phyloP scores from a whole-genome alignment of 768 basidiomycete genomes.

The Boletus vermiculosoides region DNA sequence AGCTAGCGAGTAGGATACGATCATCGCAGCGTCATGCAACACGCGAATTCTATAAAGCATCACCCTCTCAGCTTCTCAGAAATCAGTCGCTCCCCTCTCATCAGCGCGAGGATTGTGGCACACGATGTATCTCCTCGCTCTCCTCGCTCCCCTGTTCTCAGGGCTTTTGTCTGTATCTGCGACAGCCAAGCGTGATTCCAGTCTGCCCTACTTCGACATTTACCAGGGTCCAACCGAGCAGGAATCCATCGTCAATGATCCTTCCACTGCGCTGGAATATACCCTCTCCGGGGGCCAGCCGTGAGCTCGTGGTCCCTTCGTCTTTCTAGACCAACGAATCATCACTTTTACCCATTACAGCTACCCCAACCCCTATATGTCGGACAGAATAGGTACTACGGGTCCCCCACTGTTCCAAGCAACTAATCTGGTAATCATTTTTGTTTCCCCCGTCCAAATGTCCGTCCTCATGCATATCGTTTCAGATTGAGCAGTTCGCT shows the following conservation, averaged over 20 bases:
- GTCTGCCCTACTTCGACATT: not conserved
- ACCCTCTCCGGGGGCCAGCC: not conserved
- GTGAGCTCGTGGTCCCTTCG: not conserved
- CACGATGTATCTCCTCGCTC: not conserved
- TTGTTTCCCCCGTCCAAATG: not conserved
- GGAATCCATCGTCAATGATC: not conserved
- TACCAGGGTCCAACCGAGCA: not conserved
- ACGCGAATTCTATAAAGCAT: not conserved
- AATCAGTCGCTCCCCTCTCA: not conserved
- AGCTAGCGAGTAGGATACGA: too few species aligned
- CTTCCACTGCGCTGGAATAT: not conserved
- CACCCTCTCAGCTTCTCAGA: not conserved
- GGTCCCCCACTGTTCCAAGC: not conserved
- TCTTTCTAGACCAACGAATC: not conserved
- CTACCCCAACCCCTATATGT: not conserved
- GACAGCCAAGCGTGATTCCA: not conserved
- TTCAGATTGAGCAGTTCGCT: not conserved
- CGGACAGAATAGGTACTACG: not conserved
- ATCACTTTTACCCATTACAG: not conserved
- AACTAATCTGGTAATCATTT: not conserved
- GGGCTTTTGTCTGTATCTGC: not conserved
- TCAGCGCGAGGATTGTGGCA: too few species aligned
- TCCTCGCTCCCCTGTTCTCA: not conserved
- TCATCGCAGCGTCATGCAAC: not conserved
- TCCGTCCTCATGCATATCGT: not conserved